Base-by-base conservation (phyloP, 148 eudicot species). In the Chenopodium berlandieri region DNA sequence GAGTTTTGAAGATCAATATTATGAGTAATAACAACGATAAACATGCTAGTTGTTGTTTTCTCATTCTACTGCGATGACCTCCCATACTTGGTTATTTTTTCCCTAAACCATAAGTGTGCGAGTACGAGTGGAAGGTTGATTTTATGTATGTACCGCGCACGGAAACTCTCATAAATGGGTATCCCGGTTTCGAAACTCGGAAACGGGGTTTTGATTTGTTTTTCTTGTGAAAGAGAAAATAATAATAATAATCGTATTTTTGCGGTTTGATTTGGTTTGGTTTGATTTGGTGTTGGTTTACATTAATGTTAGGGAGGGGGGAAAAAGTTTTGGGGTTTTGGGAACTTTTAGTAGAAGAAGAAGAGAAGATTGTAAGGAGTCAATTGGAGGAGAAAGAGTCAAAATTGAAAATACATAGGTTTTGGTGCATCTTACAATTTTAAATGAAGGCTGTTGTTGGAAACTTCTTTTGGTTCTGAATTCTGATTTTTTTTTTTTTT, bases 391-490 rank as follows among this genome's bases (percentile, higher is more conserved):
- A 40, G 27, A 48, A 60, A n/a, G 40, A 7, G 76, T 44, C 34
- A 83, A 75, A 70, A 71, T 77, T 44, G 34, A 83, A 75, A 70
- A 71, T 77, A 78, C 84, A 81, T 77, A 71, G 86, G 77, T 31
- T 69, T 80, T 84, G 83, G 34, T 46, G 83, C 63, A 60, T 10
- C 14, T 74, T 48, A 71, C 23, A 23, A 16, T 60, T 34, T 69
- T 30, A 73, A 8, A 50, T 79, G 79, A 73, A 47, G 85, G 81
- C 68, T 75, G 82, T 82, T 84, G 86, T 87, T 84, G 82, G 87
- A 88, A 88, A 83, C 83, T 89, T 88, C 81, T 86, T 81, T 84
- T 80, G 62, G 86, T 82, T 83, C 82, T 80, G 86, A 85, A 81
- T 89, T 88, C 40, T 37, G 40, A 37, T 0, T 4, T 37, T 37